Evolutionary conservation across 176 grass and related monocot species (phyloP).

Genomic region (Juncus inflexus): DNA sequence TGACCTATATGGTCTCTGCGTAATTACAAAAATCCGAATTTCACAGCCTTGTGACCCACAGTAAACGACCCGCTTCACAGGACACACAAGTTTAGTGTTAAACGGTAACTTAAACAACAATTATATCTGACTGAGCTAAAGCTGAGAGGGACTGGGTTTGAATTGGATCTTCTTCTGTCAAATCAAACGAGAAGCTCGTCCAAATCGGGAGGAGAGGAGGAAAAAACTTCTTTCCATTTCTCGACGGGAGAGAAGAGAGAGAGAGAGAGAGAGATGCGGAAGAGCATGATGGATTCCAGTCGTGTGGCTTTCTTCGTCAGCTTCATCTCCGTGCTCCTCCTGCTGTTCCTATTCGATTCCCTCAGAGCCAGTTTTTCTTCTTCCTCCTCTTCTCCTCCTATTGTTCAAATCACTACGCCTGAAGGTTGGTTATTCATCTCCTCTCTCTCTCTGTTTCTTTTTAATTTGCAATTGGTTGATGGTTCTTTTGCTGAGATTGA

Average conservation of each 20-base stretch:
- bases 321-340: constrained; percentile 13
- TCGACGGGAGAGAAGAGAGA: neutral
- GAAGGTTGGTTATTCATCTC: constrained; percentile 7
- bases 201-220: too few species aligned
- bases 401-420: neutral
- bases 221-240: too few species aligned
- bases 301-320: constrained; percentile 6
- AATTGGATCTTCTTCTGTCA: neutral
- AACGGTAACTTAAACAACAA: too few species aligned
- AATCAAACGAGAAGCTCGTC: constrained; percentile 14
- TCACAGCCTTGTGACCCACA: too few species aligned
- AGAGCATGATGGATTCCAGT: constrained; percentile 16
- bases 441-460: neutral
- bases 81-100: too few species aligned
- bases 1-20: too few species aligned
- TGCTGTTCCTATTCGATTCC: constrained; percentile 23
- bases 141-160: too few species aligned
- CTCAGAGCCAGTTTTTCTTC: neutral
- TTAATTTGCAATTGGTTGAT: neutral
- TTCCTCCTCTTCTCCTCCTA: neutral
- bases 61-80: too few species aligned
- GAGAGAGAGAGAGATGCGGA: neutral
- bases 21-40: too few species aligned
- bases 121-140: too few species aligned
- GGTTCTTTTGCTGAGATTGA: neutral